phyloP scores from a whole-genome alignment of 495 filamentous ascomycete genomes.

The Trichoderma gamsii region DNA sequence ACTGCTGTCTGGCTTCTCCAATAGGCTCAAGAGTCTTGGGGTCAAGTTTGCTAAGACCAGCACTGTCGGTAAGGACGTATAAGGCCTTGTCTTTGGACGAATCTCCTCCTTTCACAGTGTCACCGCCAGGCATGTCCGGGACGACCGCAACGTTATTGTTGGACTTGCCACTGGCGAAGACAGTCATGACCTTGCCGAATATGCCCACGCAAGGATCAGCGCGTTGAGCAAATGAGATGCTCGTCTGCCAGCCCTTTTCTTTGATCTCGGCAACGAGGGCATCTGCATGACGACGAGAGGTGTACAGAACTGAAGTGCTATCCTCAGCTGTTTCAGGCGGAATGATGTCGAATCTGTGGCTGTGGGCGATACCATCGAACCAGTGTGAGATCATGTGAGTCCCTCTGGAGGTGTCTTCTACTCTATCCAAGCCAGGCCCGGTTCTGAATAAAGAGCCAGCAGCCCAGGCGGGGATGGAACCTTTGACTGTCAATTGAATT shows the following conservation, averaged over 20 bases:
- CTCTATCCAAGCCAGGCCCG: constrained; percentile 56
- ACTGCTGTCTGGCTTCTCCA: constrained; percentile 47
- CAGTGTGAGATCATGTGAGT: constrained; percentile 59
- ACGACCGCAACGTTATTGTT: constrained; percentile 58
- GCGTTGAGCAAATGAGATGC: constrained; percentile 55
- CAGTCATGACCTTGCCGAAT: constrained; percentile 60
- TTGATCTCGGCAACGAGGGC: constrained; percentile 48
- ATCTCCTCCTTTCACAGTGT: constrained; percentile 22
- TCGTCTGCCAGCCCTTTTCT: constrained; percentile 40
- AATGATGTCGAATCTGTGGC: constrained; percentile 64
- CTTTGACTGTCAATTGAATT: constrained; percentile 33
- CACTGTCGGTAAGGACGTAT: constrained; percentile 56
- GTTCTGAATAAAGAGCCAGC: constrained; percentile 65
- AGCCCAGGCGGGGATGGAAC: constrained; percentile 40
- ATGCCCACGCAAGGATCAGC: constrained; percentile 61
- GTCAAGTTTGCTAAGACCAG: constrained; percentile 52
- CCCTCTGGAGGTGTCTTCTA: constrained; percentile 49
- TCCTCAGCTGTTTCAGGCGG: constrained; percentile 24
- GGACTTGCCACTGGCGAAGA: constrained; percentile 31
- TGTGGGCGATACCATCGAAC: constrained; percentile 76
- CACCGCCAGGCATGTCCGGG: constrained; percentile 42
- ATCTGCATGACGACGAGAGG: constrained; percentile 60
- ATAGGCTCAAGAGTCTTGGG: constrained; percentile 66
- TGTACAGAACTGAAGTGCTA: constrained; percentile 54
- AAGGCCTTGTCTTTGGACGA: constrained; percentile 39